phyloP scores from a whole-genome alignment of 2,329 filamentous ascomycete species.

The Kalaharituber pfeilii region DNA sequence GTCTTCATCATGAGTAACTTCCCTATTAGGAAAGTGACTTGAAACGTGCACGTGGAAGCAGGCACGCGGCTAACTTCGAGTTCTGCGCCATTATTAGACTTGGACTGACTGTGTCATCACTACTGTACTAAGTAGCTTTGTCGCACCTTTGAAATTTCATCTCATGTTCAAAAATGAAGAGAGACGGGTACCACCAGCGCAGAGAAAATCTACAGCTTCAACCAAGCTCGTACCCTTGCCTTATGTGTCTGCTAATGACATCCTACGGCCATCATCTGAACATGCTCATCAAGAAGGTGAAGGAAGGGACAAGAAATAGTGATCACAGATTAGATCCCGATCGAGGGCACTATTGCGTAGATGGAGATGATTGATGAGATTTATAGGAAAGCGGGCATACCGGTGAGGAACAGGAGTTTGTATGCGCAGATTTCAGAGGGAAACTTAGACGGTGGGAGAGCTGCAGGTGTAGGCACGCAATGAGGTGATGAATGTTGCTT shows the following conservation, averaged over 20 bases:
- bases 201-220: slow-evolving; percentile 6
- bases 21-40: too few relatives aligned
- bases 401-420: not conserved
- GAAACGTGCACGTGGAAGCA: too few relatives aligned
- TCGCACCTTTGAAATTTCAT: slow-evolving; percentile 17
- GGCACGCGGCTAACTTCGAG: too few relatives aligned
- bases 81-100: too few relatives aligned
- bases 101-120: not conserved
- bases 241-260: slow-evolving; percentile 28
- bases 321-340: slow-evolving; percentile 28
- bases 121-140: slow-evolving; percentile 4
- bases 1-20: too few relatives aligned
- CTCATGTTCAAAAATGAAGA: slow-evolving; percentile 24
- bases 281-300: slow-evolving; percentile 33
- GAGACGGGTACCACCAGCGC: slow-evolving; percentile 7
- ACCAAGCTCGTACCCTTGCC: slow-evolving; percentile 16
- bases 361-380: slow-evolving; percentile 34
- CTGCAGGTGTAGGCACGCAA: too few relatives aligned
- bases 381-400: slow-evolving; percentile 30
- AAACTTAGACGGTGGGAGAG: too few relatives aligned
- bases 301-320: slow-evolving; percentile 23
- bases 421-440: not conserved
- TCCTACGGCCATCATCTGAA: slow-evolving; percentile 34
- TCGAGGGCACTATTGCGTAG: slow-evolving; percentile 31
- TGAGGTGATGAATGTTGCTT: too few relatives aligned